These are phyloP conservation scores for Candida neerlandica DNA, from an alignment of 1,139 yeast genomes.

Conservation along the genomic window DNA sequence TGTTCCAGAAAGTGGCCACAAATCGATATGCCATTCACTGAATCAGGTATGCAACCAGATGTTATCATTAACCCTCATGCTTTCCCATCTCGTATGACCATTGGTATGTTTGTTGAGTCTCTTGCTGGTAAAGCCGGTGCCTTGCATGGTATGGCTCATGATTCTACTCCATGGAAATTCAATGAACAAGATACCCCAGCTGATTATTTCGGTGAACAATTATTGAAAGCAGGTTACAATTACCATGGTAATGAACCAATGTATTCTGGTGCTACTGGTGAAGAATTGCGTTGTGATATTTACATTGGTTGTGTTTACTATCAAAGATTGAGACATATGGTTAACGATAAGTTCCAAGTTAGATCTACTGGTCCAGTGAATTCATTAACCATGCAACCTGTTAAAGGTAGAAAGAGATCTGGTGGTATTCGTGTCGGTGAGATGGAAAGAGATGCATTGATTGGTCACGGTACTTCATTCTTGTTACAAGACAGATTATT, in stretches of 20 bases:
- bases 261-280: conserved; percentile 99
- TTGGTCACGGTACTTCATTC: conserved; percentile 99
- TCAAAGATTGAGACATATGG: conserved; percentile 99
- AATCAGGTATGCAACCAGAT: conserved; percentile 95
- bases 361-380: conserved; percentile 99
- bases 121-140: conserved; percentile 99
- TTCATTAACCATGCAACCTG: conserved; percentile 98
- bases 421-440: conserved; percentile 99
- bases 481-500: conserved; percentile 91
- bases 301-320: conserved; percentile 96
- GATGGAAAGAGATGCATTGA: conserved; percentile 98
- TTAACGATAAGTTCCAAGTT: conserved; percentile 98
- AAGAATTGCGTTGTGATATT: conserved; percentile 92
- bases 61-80: conserved; percentile 98
- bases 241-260: conserved; percentile 98
- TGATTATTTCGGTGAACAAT: conserved; percentile 94
- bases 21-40: conserved; percentile 95
- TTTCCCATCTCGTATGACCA: conserved; percentile 99
- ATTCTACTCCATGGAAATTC: conserved; percentile 95
- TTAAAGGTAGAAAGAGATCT: conserved; percentile 96
- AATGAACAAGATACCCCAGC: conserved; percentile 94
- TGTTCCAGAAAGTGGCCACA: conserved; percentile 99
- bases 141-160: conserved; percentile 95
- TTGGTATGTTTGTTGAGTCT: conserved; percentile 99
- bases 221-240: conserved; percentile 85